Base-by-base conservation (phyloP, 805 yeast genomes). In the Brettanomyces sp. region DNA sequence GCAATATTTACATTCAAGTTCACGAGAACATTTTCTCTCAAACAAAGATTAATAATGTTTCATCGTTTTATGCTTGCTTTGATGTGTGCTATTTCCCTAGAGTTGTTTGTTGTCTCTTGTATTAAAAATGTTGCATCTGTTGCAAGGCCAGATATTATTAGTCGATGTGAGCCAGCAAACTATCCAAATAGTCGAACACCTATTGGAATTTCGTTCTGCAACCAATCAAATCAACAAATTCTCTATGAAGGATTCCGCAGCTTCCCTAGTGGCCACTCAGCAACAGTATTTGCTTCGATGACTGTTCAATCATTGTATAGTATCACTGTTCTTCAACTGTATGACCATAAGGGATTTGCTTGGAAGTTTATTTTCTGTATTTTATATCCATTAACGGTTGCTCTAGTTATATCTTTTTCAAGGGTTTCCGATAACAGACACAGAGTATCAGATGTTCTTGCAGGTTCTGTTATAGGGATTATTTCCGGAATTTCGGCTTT, bases 261-360 rank as follows among this genome's bases (percentile, higher is more conserved):
- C 25, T 76, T 79, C 42, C 82, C 82, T 2, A 74, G 79, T 42
- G 82, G 80, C 1, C 82, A 77, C 54, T 67, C 81, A 0, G 64
- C 78, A 7, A 64, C 76, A 5, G 62, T 75, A 22, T 76, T 76
- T 52, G 66, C 79, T 1, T 71, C 80, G 1, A 64, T 69, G 48
- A 63, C 67, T 1, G 56, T 66, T 18, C 56, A 66, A 28, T 55
- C 64, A 22, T 58, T 70, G 22, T 63, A 67, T 50, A 46, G 63
- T 9, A 53, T 67, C 4, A 67, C 67, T 0, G 63, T 62, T 45
- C 49, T 64, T 36, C 64, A 63, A 44, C 53, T 66, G 2, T 66
- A 66, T 50, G 71, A 66, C 46, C 57, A 58, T 6, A 54, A 70
- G 38, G 68, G 68, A 1, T 54, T 63, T 5, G 59, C 69, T 7